Evolutionary conservation across 768 basidiomycete species (phyloP).

Genomic region (Coprinopsis strossmayeri): DNA sequence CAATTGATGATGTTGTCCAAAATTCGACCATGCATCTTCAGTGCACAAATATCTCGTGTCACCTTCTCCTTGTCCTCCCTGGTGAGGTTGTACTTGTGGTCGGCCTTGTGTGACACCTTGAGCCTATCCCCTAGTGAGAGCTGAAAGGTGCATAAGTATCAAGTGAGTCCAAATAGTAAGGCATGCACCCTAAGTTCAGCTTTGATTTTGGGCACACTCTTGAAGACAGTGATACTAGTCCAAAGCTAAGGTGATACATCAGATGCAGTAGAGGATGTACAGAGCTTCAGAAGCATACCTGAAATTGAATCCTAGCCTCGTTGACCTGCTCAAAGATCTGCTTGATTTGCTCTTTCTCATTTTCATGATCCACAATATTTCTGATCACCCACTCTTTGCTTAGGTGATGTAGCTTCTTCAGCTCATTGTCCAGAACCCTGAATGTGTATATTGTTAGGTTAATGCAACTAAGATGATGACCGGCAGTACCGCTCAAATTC

Average conservation of each 20-base stretch:
- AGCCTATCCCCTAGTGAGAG: conserved; percentile 8
- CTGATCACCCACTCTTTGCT: conserved; percentile 8
- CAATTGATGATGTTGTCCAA: conserved; percentile 16
- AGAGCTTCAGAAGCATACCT: conserved; percentile 9
- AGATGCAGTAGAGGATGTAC: neutral
- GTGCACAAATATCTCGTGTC: conserved; percentile 17
- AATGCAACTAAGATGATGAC: neutral
- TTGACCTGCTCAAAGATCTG: conserved; percentile 15
- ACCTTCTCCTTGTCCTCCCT: conserved; percentile 9
- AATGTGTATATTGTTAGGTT: conserved; percentile 1
- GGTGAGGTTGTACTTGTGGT: conserved; percentile 9
- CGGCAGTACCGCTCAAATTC: conserved; percentile 11
- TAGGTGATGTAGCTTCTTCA: conserved; percentile 8
- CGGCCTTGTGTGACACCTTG: conserved; percentile 11
- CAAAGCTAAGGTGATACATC: conserved; percentile 10
- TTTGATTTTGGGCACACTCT: conserved; percentile 9
- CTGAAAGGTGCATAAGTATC: conserved; percentile 8
- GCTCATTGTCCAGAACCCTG: conserved; percentile 12
- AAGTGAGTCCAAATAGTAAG: neutral
- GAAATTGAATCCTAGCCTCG: conserved; percentile 12
- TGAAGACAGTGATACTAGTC: conserved; percentile 7
- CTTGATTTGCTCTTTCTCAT: conserved; percentile 11
- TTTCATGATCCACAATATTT: conserved; percentile 13
- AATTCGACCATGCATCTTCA: conserved; percentile 19
- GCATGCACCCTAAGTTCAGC: conserved; percentile 6